Conservation (phyloP, 371 early-diverging fungal species). For the Mortierella polycephala region DNA sequence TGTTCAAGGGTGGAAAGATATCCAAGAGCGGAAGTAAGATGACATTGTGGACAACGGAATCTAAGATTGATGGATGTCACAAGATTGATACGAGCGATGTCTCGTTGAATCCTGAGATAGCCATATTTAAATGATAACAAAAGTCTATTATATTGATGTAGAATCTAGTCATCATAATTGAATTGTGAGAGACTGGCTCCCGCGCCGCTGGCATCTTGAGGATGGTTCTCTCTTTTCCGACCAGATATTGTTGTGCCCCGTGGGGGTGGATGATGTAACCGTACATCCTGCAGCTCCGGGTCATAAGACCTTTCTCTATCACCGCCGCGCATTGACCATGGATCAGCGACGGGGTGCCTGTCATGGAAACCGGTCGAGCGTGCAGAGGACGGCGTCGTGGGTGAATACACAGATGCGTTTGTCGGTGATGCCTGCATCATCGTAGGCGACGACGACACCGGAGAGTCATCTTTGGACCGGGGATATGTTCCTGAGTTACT, state of each 20-base stretch:
- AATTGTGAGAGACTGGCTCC: slow-evolving; percentile 5
- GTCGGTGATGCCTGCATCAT: slow-evolving; percentile 3
- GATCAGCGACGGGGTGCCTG: background rate
- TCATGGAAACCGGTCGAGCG: background rate
- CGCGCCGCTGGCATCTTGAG: background rate
- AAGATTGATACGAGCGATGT: background rate
- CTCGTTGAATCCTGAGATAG: background rate
- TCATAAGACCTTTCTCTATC: background rate
- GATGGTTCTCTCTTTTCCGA: slow-evolving; percentile 4
- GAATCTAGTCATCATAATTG: background rate
- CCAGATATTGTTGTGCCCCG: background rate
- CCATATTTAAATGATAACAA: background rate
- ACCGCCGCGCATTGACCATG: background rate
- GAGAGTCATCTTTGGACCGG: background rate
- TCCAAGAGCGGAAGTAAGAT: too few species aligned
- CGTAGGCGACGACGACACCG: background rate
- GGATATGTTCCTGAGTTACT: background rate
- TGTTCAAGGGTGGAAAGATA: too few species aligned
- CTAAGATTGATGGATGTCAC: too few species aligned
- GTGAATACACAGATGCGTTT: slow-evolving; percentile 3
- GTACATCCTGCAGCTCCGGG: background rate
- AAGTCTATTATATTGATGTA: background rate
- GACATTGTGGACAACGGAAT: too few species aligned
- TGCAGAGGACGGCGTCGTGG: background rate
- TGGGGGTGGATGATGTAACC: background rate